Evolutionary conservation across 164 flowering plant genomes (phyloP), one percentile per base, ranked within the genome.

Genomic region (Platanus orientalis): DNA sequence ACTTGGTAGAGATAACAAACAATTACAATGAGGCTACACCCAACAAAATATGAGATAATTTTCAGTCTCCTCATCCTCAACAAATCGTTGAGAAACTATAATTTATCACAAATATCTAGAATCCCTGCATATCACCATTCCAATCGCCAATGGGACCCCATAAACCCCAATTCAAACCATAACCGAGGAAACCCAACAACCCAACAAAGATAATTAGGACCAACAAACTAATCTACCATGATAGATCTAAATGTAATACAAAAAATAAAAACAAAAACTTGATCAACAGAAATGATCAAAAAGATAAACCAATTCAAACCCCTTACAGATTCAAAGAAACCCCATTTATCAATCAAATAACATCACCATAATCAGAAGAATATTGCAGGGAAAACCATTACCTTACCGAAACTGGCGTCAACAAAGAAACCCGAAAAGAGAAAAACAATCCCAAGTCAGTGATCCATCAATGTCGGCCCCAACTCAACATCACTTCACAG

Each of bases 1-100:
- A 85, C 78, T 88, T 88, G 36, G 79, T 57, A n/a, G 83, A 75
- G 57, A 93, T 78, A 67, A 93, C 80, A 67, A 85, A 26, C 81
- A 93, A 74, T 80, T 93, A 93, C 20, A 93, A 69, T 58, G 65
- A 74, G 0, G 72, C 97, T 48, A 84, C 13, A 30, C 65, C 86
- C 23, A 93, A 24, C 70, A 90, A 64, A 19, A 90, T 20, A 72
- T 90, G 89, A 7, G 84, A 76, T 69, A 82, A 76, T 62, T 71
- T 85, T 88, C 19, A 32, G 63, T 72, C 85, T 86, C 81, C 82
- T 89, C 96, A 85, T 89, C 72, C 54, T 69, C 28, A 52, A 1
- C 28, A 70, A 62, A 42, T 57, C 44, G 45, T 57, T 51, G 17
- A 29, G 3, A 59, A 66, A 61, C 17, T 19, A 26, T 58, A 64